Base-by-base conservation (phyloP, 2,329 filamentous ascomycete species). In the Pseudovirgaria hyperparasitica region DNA sequence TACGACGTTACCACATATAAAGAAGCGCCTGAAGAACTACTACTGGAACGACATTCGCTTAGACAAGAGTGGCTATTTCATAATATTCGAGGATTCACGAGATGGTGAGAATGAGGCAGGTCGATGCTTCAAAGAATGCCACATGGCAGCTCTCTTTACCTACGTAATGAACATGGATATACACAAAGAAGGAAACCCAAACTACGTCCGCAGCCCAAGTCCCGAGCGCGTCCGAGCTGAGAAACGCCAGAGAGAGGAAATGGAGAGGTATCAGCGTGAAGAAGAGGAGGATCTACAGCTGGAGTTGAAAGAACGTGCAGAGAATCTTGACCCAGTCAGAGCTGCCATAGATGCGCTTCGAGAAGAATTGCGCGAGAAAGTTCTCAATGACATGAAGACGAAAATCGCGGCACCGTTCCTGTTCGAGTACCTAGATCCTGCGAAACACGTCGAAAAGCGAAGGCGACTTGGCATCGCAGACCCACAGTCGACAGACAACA, bases 111-210 rank as follows among this genome's bases (percentile, higher is more conserved):
- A 76, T 29, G 85, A 94, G 54, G 77, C 84, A 1, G 76, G 82
- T 39, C 69, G 80, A 35, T 94, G 86, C 48, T 86, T 73, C 51
- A 67, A 72, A 28, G 70, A 76, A 27, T 85, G 81, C 38, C 76
- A 94, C 48, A 77, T 80, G 49, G 77, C 78, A 22, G 70, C 80
- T 5, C 72, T 98, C 36, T 98, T 98, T 59, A 94, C 80, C 2
- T 96, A 96, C 41, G 67, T 70, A 33, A 87, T 98, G 80, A 71
- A 74, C 23, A 92, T 98, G 84, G 79, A 87, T 47, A 75, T 84
- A 30, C 78, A 79, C 37, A 65, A 69, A 35, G 73, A 74, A 42
- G 73, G 74, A 21, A 74, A 76, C 42, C 70, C 72, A 9, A 63
- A 71, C 37, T 74, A 76, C 41, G 64, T 71, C 38, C 55, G 63